Evolutionary conservation across 1,284 basidiomycete species (phyloP).

Genomic region (Xanthoconium separans): DNA sequence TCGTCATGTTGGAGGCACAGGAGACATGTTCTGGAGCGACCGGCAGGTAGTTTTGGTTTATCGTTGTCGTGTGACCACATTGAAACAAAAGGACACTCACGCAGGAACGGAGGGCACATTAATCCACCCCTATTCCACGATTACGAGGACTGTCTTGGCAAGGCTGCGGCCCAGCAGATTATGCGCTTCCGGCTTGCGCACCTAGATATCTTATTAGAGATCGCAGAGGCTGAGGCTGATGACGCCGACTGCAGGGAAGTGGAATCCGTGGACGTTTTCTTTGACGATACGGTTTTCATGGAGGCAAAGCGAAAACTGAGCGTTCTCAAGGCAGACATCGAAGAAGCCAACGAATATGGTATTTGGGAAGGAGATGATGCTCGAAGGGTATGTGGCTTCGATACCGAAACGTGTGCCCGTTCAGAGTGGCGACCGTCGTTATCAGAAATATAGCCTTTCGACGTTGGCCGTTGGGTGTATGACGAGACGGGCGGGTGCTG

Average conservation of each 20-base stretch:
- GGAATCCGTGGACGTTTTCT: slow-evolving; percentile 49
- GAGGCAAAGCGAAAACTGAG: slow-evolving; percentile 41
- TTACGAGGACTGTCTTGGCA: slow-evolving; percentile 48
- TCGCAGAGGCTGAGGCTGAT: slow-evolving; percentile 43
- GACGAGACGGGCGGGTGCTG: slow-evolving; percentile 47
- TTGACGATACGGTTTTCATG: slow-evolving; percentile 38
- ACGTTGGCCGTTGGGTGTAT: slow-evolving; percentile 45
- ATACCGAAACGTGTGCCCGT: not conserved
- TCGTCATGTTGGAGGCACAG: slow-evolving; percentile 51
- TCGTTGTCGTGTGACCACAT: not conserved
- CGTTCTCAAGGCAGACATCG: slow-evolving; percentile 42
- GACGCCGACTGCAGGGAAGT: slow-evolving; percentile 49
- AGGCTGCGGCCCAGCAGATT: slow-evolving; percentile 48
- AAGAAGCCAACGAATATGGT: slow-evolving; percentile 38
- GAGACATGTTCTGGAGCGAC: slow-evolving; percentile 53
- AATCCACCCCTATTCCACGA: slow-evolving; percentile 62
- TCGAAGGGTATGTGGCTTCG: slow-evolving; percentile 31
- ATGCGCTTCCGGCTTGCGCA: slow-evolving; percentile 62
- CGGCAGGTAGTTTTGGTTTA: slow-evolving; percentile 38
- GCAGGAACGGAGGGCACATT: slow-evolving; percentile 71
- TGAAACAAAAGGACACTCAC: not conserved
- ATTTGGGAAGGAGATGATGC: slow-evolving; percentile 38
- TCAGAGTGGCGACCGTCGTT: not conserved
- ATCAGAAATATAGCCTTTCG: slow-evolving; percentile 45
- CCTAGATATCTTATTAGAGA: slow-evolving; percentile 47